Evolutionary conservation across 2,329 filamentous ascomycete genomes (phyloP).

Genomic region (Xylaria multiplex): DNA sequence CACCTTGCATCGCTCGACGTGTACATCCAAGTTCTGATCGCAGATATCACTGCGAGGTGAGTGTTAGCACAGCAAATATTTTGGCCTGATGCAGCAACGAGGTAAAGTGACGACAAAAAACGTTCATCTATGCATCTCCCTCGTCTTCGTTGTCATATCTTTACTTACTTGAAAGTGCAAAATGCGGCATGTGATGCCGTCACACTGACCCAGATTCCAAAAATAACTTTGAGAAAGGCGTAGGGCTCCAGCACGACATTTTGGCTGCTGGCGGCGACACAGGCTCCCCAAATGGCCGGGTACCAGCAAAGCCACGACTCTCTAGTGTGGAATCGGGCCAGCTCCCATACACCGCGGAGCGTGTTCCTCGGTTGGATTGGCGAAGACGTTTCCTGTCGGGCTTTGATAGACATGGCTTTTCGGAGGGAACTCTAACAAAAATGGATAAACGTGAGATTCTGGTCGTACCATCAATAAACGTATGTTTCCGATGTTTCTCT

Average conservation of each 20-base stretch:
- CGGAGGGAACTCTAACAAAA: neutral
- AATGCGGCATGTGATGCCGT: slow-evolving; percentile 4
- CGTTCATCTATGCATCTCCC: neutral
- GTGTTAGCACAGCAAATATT: slow-evolving; percentile 1
- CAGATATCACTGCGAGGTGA: slow-evolving; percentile 10
- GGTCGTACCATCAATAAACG: slow-evolving; percentile 12
- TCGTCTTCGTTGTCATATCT: slow-evolving; percentile 1
- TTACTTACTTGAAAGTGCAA: slow-evolving; percentile 11
- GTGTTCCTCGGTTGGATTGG: neutral
- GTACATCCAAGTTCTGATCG: slow-evolving; percentile 8
- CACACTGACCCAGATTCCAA: slow-evolving; percentile 9
- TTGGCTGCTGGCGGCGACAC: slow-evolving; percentile 5
- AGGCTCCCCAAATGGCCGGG: slow-evolving; percentile 3
- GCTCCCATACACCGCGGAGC: slow-evolving; percentile 8
- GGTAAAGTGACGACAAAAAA: slow-evolving; percentile 6
- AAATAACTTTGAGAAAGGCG: slow-evolving; percentile 11
- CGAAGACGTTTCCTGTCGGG: neutral
- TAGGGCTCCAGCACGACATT: slow-evolving; percentile 9
- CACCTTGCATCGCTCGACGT: slow-evolving; percentile 6
- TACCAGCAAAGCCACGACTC: slow-evolving; percentile 10
- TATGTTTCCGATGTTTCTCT: slow-evolving; percentile 1
- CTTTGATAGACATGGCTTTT: slow-evolving; percentile 11
- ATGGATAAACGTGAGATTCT: slow-evolving; percentile 8
- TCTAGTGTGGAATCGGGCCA: slow-evolving; percentile 8
- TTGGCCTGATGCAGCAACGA: neutral